Evolutionary conservation across 176 grass and related monocot species (phyloP), one percentile per base, ranked within the genome.

Genomic region (Phyllostachys edulis): DNA sequence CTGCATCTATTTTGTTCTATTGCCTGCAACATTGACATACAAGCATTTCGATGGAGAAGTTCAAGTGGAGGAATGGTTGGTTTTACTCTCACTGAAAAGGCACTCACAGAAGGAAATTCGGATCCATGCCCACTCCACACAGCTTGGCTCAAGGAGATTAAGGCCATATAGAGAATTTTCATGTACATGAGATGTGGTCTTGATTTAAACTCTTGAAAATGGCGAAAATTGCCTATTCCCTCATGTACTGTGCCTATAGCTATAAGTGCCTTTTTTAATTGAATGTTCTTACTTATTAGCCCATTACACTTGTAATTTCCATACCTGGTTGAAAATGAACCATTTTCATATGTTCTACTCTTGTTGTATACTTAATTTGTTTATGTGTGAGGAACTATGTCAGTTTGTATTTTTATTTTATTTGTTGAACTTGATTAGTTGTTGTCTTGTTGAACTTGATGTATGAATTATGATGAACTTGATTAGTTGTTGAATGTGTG

Each of bases 11-110:
- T 36, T 15, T 40, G 5, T 67, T 66, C 0, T 71, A 21, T 52
- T 63, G 4, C 12, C 23, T 39, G 20, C 2, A 46, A 62, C 69
- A 45, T 83, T 71, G 49, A 82, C 47, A 47, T 38, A 39, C 6
- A 32, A 11, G 21, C 57, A 75, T 61, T 66, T 79, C 12, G 47
- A 80, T 60, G 55, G 39, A 10, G 15, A 90, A 93, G 95, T 97
- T 97, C 87, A 94, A 94, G 78, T 97, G 95, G 95, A 94, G 92
- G 86, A 97, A 97, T 66, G 90, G 95, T 17, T 97, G 92, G 90
- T 97, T 97, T 59, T 93, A 97, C 64, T 93, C 89, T 97, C 56
- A 88, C 92, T 1, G 87, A 97, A 57, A 94, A 93, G 72, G 92
- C 90, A 6, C 67, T 97, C 40, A 70, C 81, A 40, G 54, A 89